These are phyloP conservation scores for Tritrichomonas foetus DNA, from an alignment of 208 protist genomes.

Conservation along the genomic window DNA sequence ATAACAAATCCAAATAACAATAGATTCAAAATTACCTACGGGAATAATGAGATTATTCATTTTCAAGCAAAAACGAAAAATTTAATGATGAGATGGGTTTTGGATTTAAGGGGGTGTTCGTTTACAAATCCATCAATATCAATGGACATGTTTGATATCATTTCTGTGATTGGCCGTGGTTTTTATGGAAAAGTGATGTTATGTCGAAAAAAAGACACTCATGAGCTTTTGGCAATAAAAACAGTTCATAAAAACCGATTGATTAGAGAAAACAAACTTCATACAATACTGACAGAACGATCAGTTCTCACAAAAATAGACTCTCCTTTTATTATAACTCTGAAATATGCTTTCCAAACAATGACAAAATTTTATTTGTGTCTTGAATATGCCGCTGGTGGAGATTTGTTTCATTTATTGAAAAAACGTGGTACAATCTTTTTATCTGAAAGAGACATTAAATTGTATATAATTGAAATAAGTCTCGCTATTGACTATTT, in stretches of 20 bases:
- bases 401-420: constrained; percentile 69
- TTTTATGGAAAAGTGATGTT: constrained; percentile 63
- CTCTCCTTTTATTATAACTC: constrained; percentile 61
- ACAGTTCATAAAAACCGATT: constrained; percentile 52
- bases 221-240: constrained; percentile 64
- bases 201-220: constrained; percentile 56
- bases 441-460: not conserved
- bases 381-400: constrained; percentile 62
- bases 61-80: not conserved
- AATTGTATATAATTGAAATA: not conserved
- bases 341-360: constrained; percentile 65
- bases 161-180: constrained; percentile 64
- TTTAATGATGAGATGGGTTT: not conserved
- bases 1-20: not conserved
- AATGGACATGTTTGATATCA: constrained; percentile 61
- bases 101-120: not conserved
- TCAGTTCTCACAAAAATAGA: constrained; percentile 55
- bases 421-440: constrained; percentile 53
- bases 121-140: not conserved
- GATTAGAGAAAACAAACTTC: not conserved
- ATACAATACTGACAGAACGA: constrained; percentile 52
- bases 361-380: constrained; percentile 63
- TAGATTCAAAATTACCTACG: not conserved
- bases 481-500: not conserved
- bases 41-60: not conserved